Conservation (phyloP, 345 rosid species). For the Euphorbia tirucalli region DNA sequence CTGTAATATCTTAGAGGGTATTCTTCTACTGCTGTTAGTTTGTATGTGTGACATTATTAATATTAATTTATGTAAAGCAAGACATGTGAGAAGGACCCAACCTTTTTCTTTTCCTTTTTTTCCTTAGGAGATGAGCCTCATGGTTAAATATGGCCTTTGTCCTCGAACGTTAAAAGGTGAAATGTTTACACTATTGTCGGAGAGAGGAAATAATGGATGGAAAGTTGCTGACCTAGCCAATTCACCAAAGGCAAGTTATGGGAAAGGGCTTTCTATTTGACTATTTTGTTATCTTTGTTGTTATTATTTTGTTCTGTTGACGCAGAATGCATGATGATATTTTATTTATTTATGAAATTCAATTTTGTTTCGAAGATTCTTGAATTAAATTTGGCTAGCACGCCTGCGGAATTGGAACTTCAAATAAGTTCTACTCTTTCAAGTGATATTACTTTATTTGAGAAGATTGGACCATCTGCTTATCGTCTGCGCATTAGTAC, state of each 20-base stretch:
- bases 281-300: slow-evolving; percentile 3
- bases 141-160: slow-evolving; percentile 66
- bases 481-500: slow-evolving; percentile 71
- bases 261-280: background rate
- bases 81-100: background rate
- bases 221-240: slow-evolving; percentile 71
- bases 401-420: slow-evolving; percentile 61
- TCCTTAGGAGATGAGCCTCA: slow-evolving; percentile 68
- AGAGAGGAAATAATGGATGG: slow-evolving; percentile 68
- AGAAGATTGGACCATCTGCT: slow-evolving; percentile 74
- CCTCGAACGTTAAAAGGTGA: slow-evolving; percentile 82
- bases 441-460: slow-evolving; percentile 92
- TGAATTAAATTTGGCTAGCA: slow-evolving; percentile 57
- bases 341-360: slow-evolving; percentile 5
- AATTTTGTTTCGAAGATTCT: slow-evolving; percentile 50
- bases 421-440: slow-evolving; percentile 74
- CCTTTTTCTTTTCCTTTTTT: slow-evolving; percentile 9
- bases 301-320: background rate
- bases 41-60: background rate
- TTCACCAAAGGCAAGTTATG: slow-evolving; percentile 49
- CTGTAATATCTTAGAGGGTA: background rate
- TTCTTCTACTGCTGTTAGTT: background rate
- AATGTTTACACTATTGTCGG: slow-evolving; percentile 58
- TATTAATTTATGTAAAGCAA: background rate
- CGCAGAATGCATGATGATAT: background rate